A percentile compares a stretch with the other conserved stretches of the same genome.
Evolutionary conservation across 164 flowering plant genomes (phyloP).

Genomic region (Pachysandra terminalis): DNA sequence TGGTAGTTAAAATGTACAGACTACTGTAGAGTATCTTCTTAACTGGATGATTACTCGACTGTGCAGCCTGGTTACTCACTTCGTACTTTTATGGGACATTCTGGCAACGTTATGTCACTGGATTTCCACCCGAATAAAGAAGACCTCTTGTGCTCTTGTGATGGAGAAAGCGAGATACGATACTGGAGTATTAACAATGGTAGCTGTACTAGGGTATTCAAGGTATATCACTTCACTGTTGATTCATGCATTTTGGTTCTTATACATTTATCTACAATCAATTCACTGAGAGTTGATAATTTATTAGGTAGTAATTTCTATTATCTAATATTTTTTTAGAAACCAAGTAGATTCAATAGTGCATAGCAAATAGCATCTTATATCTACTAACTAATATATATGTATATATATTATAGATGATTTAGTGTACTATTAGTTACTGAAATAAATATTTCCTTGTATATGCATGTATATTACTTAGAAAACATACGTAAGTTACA

Average conservation of each 20-base stretch:
- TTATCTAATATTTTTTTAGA: too few relatives aligned
- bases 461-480: too few relatives aligned
- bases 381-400: too few relatives aligned
- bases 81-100: slow-evolving; percentile 71
- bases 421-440: too few relatives aligned
- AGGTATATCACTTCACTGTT: slow-evolving; percentile 36
- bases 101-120: slow-evolving; percentile 57
- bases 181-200: slow-evolving; percentile 83
- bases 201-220: slow-evolving; percentile 52
- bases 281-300: too few relatives aligned
- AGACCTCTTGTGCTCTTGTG: slow-evolving; percentile 77
- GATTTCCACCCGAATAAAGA: slow-evolving; percentile 81
- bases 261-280: neutral
- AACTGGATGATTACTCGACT: slow-evolving; percentile 7
- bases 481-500: too few relatives aligned
- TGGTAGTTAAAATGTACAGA: too few relatives aligned
- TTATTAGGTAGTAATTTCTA: too few relatives aligned
- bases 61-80: slow-evolving; percentile 70
- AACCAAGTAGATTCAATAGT: too few relatives aligned
- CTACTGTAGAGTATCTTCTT: too few relatives aligned
- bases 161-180: slow-evolving; percentile 64
- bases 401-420: too few relatives aligned
- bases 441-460: too few relatives aligned
- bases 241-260: neutral
- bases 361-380: neutral